Conservation (phyloP, 768 basidiomycete species). For the Coprinellus micaceus region DNA sequence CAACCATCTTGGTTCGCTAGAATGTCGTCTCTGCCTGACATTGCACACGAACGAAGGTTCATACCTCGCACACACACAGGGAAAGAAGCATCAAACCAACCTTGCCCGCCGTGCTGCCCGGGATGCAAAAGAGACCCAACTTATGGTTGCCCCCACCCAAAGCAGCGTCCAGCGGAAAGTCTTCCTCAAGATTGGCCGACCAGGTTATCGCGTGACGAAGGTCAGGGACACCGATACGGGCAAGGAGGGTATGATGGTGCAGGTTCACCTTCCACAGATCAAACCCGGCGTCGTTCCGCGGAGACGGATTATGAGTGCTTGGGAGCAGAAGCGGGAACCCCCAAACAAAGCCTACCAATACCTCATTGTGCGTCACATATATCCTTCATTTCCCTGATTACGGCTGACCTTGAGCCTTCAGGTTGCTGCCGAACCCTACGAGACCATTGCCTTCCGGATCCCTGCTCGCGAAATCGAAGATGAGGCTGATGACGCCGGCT, state of each 20-base stretch:
- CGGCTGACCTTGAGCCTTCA: slow-evolving; percentile 39
- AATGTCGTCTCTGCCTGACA: slow-evolving; percentile 96
- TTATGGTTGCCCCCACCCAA: slow-evolving; percentile 84
- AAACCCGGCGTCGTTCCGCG: slow-evolving; percentile 81
- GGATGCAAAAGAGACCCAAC: slow-evolving; percentile 89
- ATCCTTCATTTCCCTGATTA: slow-evolving; percentile 7
- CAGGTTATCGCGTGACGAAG: slow-evolving; percentile 95
- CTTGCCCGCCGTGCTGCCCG: slow-evolving; percentile 95
- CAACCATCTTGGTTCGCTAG: slow-evolving; percentile 96
- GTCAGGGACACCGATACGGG: slow-evolving; percentile 87
- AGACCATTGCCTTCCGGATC: slow-evolving; percentile 98
- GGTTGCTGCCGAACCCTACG: slow-evolving; percentile 99
- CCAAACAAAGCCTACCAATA: slow-evolving; percentile 98
- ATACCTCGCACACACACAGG: slow-evolving; percentile 98
- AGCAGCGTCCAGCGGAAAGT: slow-evolving; percentile 84
- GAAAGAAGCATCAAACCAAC: slow-evolving; percentile 99
- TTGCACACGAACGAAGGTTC: slow-evolving; percentile 99
- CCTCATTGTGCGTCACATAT: slow-evolving; percentile 70
- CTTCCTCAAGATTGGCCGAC: slow-evolving; percentile 95
- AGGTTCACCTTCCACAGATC: slow-evolving; percentile 93
- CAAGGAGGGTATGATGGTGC: slow-evolving; percentile 96
- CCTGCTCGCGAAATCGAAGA: slow-evolving; percentile 97
- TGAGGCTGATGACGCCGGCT: slow-evolving; percentile 83
- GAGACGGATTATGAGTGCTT: slow-evolving; percentile 93
- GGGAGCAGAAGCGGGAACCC: slow-evolving; percentile 93